Conservation (phyloP, 2,329 filamentous ascomycete species). For the Cordyceps fumosorosea region DNA sequence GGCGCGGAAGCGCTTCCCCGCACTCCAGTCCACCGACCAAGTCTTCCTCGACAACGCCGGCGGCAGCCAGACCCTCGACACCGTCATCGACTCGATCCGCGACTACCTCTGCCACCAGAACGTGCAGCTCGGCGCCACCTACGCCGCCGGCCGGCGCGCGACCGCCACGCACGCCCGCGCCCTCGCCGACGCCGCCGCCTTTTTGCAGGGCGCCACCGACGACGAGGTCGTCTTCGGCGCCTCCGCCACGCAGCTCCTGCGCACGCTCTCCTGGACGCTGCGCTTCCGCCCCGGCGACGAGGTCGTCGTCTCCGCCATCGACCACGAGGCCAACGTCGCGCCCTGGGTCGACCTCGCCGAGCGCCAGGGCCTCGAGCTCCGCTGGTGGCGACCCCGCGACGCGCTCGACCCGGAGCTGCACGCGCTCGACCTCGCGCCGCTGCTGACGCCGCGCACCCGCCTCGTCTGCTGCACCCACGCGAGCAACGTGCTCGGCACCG, state of each 20-base stretch:
- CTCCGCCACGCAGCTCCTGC: conserved; percentile 70
- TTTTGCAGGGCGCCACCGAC: conserved; percentile 55
- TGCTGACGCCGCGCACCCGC: conserved; percentile 59
- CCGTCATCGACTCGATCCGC: conserved; percentile 59
- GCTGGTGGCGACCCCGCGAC: conserved; percentile 58
- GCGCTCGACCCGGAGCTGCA: conserved; percentile 53
- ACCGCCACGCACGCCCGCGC: conserved; percentile 54
- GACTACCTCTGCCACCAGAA: conserved; percentile 63
- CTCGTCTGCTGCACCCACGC: conserved; percentile 69
- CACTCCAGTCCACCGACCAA: conserved; percentile 53
- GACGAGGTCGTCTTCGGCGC: conserved; percentile 67
- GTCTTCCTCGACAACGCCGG: conserved; percentile 75
- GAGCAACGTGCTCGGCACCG: conserved; percentile 66
- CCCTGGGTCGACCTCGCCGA: conserved; percentile 65
- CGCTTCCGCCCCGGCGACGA: conserved; percentile 52
- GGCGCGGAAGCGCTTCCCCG: conserved; percentile 48
- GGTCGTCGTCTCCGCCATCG: conserved; percentile 63
- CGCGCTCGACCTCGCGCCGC: conserved; percentile 45
- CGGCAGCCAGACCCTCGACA: conserved; percentile 62
- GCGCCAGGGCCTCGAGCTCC: conserved; percentile 53
- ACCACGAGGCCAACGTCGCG: conserved; percentile 73
- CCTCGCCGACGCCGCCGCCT: conserved; percentile 59
- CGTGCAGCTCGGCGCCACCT: conserved; percentile 69
- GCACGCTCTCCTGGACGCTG: conserved; percentile 58
- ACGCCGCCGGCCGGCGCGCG: conserved; percentile 52